These are phyloP conservation scores for Hypomyces rosellus DNA, from an alignment of 2,329 filamentous ascomycete genomes.

Conservation along the genomic window DNA sequence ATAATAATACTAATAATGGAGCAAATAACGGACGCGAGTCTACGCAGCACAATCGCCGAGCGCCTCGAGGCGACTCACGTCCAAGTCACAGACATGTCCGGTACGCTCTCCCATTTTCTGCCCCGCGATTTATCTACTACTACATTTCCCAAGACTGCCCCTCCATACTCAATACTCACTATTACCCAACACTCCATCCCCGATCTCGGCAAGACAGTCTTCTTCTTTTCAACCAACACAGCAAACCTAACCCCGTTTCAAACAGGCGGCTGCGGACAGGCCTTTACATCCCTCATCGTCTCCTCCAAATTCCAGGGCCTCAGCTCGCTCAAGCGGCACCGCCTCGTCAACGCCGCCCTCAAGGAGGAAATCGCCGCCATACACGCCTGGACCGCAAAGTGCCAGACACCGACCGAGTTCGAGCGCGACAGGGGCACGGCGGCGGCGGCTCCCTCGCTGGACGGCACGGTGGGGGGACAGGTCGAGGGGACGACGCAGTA, in stretches of 20 bases:
- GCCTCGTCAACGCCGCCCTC: slow-evolving; percentile 75
- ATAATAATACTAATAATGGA: slow-evolving; percentile 35
- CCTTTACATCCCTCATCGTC: slow-evolving; percentile 53
- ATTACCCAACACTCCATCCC: too few species aligned
- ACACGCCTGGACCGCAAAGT: slow-evolving; percentile 93
- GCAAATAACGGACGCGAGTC: slow-evolving; percentile 64
- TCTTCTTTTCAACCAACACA: neutral
- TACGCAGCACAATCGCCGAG: slow-evolving; percentile 62
- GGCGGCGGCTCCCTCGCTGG: slow-evolving; percentile 31
- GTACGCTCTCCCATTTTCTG: slow-evolving; percentile 40
- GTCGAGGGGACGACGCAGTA: slow-evolving; percentile 29
- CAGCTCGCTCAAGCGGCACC: slow-evolving; percentile 75
- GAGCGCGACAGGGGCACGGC: slow-evolving; percentile 51
- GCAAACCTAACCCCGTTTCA: neutral
- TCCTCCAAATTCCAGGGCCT: slow-evolving; percentile 64
- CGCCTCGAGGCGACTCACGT: slow-evolving; percentile 72
- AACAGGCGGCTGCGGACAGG: slow-evolving; percentile 54
- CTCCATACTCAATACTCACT: too few species aligned
- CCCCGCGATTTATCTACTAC: neutral
- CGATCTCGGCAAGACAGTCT: too few species aligned
- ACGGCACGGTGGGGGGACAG: slow-evolving; percentile 38
- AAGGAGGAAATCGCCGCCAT: slow-evolving; percentile 86
- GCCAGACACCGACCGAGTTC: slow-evolving; percentile 87
- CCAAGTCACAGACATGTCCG: slow-evolving; percentile 86
- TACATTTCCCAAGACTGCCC: neutral